Evolutionary conservation across 176 grass and related monocot genomes (phyloP).

Genomic region (Ananas comosus): DNA sequence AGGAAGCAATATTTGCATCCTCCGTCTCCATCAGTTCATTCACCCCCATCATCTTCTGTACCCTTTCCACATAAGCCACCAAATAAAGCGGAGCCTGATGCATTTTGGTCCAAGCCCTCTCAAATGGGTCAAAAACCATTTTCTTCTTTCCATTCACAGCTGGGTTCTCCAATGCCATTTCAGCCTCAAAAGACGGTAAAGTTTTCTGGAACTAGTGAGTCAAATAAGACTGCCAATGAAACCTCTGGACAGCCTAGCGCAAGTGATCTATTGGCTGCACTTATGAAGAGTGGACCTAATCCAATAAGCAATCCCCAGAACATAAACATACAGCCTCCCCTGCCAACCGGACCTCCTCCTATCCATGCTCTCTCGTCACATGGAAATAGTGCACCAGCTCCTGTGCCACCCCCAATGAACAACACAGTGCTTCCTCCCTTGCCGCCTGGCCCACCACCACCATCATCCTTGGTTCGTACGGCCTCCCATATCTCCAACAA

Average conservation of each 20-base stretch:
- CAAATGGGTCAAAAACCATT: constrained; percentile 27
- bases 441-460: constrained; percentile 51
- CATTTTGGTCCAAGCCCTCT: constrained; percentile 31
- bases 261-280: constrained; percentile 57
- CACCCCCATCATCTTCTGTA: constrained; percentile 30
- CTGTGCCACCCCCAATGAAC: constrained; percentile 7
- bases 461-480: constrained; percentile 18
- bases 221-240: constrained; percentile 11
- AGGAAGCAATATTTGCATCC: constrained; percentile 52
- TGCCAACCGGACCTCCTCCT: constrained; percentile 35
- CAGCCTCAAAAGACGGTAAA: constrained; percentile 27
- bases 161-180: constrained; percentile 9
- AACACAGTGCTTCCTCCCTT: constrained; percentile 48
- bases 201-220: constrained; percentile 23
- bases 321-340: constrained; percentile 27
- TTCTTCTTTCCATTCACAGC: constrained; percentile 11
- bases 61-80: constrained; percentile 37
- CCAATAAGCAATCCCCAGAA: constrained; percentile 27
- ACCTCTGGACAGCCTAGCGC: constrained; percentile 23
- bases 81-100: constrained; percentile 36
- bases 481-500: constrained; percentile 21
- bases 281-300: constrained; percentile 53
- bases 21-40: constrained; percentile 37
- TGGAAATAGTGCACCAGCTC: constrained; percentile 5
- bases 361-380: constrained; percentile 11